These are phyloP conservation scores for Cryomyces antarcticus DNA, from an alignment of 495 filamentous ascomycete species.

Conservation along the genomic window DNA sequence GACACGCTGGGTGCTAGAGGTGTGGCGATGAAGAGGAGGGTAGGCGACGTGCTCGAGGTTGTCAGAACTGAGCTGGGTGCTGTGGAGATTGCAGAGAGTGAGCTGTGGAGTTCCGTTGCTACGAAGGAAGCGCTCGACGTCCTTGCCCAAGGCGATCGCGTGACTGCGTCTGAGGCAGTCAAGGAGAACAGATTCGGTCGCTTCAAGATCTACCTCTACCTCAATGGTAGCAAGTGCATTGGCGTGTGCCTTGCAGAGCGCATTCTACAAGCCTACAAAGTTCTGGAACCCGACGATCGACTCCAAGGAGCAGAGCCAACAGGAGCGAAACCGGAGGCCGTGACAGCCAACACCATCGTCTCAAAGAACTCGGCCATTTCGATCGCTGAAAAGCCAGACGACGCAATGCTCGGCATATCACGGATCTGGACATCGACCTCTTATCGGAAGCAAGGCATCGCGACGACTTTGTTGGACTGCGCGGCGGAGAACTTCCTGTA, in stretches of 20 bases:
- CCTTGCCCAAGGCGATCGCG: neutral
- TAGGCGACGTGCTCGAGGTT: slow-evolving; percentile 42
- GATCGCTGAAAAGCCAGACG: slow-evolving; percentile 15
- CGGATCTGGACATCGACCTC: slow-evolving; percentile 50
- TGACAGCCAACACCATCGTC: neutral
- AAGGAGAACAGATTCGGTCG: slow-evolving; percentile 21
- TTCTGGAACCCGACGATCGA: slow-evolving; percentile 19
- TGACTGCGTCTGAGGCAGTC: neutral
- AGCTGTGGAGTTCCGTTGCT: slow-evolving; percentile 34
- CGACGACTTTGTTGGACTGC: slow-evolving; percentile 38
- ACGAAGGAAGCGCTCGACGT: neutral
- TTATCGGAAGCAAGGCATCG: slow-evolving; percentile 39
- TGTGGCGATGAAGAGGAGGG: slow-evolving; percentile 25
- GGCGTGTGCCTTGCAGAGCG: slow-evolving; percentile 46
- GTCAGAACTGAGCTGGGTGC: slow-evolving; percentile 46
- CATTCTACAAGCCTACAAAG: slow-evolving; percentile 34
- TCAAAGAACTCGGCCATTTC: slow-evolving; percentile 20
- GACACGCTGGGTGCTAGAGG: slow-evolving; percentile 23
- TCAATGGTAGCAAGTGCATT: slow-evolving; percentile 41
- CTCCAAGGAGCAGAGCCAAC: neutral
- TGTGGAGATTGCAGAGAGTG: slow-evolving; percentile 34
- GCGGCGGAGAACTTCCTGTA: slow-evolving; percentile 44
- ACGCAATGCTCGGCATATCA: slow-evolving; percentile 45
- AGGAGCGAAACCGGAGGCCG: slow-evolving; percentile 1
- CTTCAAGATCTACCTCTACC: slow-evolving; percentile 44